phyloP scores from a whole-genome alignment of 805 yeast species.

The Metschnikowia borealis region DNA sequence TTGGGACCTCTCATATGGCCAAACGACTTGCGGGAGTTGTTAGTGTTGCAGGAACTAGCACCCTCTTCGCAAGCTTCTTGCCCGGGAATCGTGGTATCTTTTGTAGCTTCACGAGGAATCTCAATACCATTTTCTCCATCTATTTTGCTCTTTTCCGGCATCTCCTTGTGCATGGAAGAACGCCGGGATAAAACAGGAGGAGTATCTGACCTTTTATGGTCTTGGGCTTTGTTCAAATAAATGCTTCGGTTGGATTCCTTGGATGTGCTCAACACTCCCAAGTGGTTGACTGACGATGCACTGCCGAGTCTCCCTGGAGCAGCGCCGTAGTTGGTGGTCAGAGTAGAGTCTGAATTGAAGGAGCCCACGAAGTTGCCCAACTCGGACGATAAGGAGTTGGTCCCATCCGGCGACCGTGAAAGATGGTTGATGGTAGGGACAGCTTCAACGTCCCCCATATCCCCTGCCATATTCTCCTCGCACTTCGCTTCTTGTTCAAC shows the following conservation, averaged over 20 bases:
- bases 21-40: neutral
- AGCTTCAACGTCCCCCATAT: neutral
- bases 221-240: neutral
- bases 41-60: conserved; percentile 1
- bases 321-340: conserved; percentile 36
- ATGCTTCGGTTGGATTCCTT: conserved; percentile 8
- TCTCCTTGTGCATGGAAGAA: neutral
- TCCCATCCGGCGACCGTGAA: conserved; percentile 10
- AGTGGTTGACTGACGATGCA: conserved; percentile 10
- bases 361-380: conserved; percentile 40
- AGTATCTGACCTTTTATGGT: neutral
- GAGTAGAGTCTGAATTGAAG: conserved; percentile 39
- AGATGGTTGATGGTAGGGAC: neutral
- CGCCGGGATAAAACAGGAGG: neutral
- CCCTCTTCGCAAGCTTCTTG: neutral
- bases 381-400: conserved; percentile 27
- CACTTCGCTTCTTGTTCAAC: neutral
- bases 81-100: neutral
- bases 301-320: conserved; percentile 13
- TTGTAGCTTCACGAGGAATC: neutral
- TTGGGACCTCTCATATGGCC: conserved; percentile 2
- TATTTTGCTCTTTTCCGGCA: neutral
- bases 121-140: neutral
- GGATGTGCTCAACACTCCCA: conserved; percentile 12
- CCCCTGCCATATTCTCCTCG: neutral